phyloP scores from a whole-genome alignment of 148 eudicot species.

The Camellia lanceoleosa region DNA sequence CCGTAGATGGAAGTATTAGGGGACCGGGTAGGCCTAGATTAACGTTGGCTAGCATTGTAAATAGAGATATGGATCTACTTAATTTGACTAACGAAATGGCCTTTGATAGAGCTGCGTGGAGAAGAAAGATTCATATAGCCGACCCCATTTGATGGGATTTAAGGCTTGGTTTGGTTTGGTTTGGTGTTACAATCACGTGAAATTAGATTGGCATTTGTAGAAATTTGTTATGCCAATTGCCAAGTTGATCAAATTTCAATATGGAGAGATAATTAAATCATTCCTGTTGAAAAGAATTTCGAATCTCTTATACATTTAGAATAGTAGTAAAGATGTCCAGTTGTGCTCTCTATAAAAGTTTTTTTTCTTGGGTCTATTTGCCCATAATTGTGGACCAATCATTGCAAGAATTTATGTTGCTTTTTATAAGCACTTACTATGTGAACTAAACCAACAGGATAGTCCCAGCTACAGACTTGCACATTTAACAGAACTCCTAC shows the following conservation, averaged over 20 bases:
- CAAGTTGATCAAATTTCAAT: background rate
- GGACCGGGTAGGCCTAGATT: too few species aligned
- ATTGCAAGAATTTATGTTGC: background rate
- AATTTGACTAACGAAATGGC: too few species aligned
- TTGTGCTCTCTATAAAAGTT: background rate
- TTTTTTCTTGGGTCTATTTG: background rate
- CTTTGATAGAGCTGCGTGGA: too few species aligned
- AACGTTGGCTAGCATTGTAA: too few species aligned
- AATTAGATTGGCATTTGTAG: background rate
- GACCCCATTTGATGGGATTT: too few species aligned
- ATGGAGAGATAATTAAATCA: background rate
- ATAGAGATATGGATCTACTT: too few species aligned
- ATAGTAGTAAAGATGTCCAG: background rate
- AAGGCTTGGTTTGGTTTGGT: too few species aligned
- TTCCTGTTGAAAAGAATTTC: background rate
- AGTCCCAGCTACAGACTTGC: background rate
- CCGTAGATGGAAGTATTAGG: too few species aligned
- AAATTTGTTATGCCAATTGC: too few species aligned
- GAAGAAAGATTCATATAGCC: too few species aligned
- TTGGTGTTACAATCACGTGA: background rate
- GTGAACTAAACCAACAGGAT: background rate
- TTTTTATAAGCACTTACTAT: background rate
- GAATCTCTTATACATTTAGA: background rate
- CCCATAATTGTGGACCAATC: background rate
- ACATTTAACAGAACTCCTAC: background rate